Percentiles rank a stretch among this genome's conserved stretches.
These are phyloP conservation scores for Trichoderma pleuroti DNA, from an alignment of 2,329 filamentous ascomycete species.

Conservation along the genomic window DNA sequence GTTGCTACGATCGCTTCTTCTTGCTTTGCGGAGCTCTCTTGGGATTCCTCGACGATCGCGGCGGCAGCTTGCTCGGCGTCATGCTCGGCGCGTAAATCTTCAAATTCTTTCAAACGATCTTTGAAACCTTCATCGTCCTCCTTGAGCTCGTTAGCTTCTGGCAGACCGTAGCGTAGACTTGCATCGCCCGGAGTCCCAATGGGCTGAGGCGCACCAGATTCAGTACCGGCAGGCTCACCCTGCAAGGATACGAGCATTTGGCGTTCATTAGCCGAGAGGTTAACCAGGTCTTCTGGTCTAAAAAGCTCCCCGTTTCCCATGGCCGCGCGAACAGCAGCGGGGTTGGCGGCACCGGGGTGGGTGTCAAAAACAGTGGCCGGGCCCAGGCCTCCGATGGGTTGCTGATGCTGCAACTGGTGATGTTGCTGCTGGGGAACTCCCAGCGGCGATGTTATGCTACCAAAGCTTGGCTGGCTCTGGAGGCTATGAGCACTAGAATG, in stretches of 20 bases:
- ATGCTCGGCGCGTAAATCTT: constrained; percentile 70
- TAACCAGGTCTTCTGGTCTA: constrained; percentile 71
- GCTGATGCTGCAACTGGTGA: constrained; percentile 37
- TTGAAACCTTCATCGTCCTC: constrained; percentile 58
- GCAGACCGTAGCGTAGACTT: constrained; percentile 46
- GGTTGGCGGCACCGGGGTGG: constrained; percentile 33
- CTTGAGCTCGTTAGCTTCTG: constrained; percentile 47
- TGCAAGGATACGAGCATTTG: constrained; percentile 47
- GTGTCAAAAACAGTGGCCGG: constrained; percentile 71
- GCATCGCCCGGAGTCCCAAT: constrained; percentile 36
- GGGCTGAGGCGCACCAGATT: constrained; percentile 35
- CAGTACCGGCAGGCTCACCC: constrained; percentile 20
- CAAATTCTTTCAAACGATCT: constrained; percentile 79
- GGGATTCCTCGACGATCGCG: constrained; percentile 23
- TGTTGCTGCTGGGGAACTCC: constrained; percentile 46
- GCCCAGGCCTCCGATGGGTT: constrained; percentile 55
- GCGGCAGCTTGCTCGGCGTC: constrained; percentile 51
- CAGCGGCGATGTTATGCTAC: constrained; percentile 86
- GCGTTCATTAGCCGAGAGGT: constrained; percentile 54
- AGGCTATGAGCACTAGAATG: constrained; percentile 93
- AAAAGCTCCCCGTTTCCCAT: constrained; percentile 48
- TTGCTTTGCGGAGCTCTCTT: neutral
- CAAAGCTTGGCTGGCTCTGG: constrained; percentile 95
- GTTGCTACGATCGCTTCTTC: constrained; percentile 1
- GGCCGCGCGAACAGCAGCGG: constrained; percentile 23